Conservation (phyloP, 768 basidiomycete genomes). For the Lactarius psammicola region DNA sequence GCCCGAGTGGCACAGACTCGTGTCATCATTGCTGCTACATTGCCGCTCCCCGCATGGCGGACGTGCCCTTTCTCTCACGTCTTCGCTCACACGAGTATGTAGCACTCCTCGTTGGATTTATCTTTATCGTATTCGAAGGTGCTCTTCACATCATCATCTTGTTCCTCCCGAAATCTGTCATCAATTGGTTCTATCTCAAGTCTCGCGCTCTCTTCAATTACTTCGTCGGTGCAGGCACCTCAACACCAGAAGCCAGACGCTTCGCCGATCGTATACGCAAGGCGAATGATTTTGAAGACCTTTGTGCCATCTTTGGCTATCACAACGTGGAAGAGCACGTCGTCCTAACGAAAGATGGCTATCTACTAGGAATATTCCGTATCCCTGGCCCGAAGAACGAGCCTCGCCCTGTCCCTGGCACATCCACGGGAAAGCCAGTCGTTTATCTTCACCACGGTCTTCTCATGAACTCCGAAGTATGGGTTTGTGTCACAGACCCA, state of each 20-base stretch:
- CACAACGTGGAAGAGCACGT: constrained; percentile 71
- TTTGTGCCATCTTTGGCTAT: constrained; percentile 71
- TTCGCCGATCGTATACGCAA: constrained; percentile 43
- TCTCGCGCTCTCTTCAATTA: constrained; percentile 66
- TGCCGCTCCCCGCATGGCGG: constrained; percentile 30
- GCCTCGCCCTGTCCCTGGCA: constrained; percentile 47
- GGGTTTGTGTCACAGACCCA: constrained; percentile 75
- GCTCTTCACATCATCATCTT: constrained; percentile 39
- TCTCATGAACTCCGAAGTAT: constrained; percentile 84
- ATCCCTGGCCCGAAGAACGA: constrained; percentile 60
- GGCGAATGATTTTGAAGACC: constrained; percentile 54
- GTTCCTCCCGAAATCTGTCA: constrained; percentile 37
- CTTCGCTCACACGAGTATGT: constrained; percentile 36
- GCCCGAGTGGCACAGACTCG: not conserved
- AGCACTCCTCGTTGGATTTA: constrained; percentile 36
- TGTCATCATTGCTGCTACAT: not conserved
- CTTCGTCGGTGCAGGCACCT: constrained; percentile 40
- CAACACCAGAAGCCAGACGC: constrained; percentile 35
- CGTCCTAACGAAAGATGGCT: constrained; percentile 82
- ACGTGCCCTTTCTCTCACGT: constrained; percentile 37
- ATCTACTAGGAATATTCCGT: constrained; percentile 77
- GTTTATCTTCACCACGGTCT: constrained; percentile 86
- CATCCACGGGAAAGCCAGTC: constrained; percentile 70
- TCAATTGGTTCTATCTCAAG: constrained; percentile 71
- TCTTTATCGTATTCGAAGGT: constrained; percentile 51